A percentile compares a stretch with the other conserved stretches of the same genome.
Conservation (phyloP, 495 filamentous ascomycete genomes). For the Lophiotrema nucula region DNA sequence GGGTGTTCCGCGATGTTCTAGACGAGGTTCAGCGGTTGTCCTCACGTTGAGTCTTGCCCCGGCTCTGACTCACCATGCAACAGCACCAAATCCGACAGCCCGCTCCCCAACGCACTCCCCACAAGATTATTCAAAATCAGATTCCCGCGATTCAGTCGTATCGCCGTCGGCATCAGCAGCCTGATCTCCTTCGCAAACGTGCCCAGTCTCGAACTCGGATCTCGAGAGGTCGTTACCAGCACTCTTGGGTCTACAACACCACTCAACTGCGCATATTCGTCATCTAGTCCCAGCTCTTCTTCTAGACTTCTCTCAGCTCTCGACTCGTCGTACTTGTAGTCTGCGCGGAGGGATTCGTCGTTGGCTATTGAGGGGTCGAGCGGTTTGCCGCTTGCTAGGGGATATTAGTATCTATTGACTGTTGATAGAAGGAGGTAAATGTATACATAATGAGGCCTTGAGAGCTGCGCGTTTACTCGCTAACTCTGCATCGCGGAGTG, state of each 20-base stretch:
- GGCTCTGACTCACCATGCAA: too few species aligned
- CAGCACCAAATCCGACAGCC: slow-evolving; percentile 62
- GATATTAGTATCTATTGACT: too few species aligned
- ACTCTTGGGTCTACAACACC: slow-evolving; percentile 83
- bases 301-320: slow-evolving; percentile 55
- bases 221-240: slow-evolving; percentile 87
- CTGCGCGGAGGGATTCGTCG: slow-evolving; percentile 78
- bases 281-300: slow-evolving; percentile 82
- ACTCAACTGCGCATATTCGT: slow-evolving; percentile 85
- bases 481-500: slow-evolving; percentile 88
- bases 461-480: slow-evolving; percentile 85
- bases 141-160: slow-evolving; percentile 89
- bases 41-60: too few species aligned
- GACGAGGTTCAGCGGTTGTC: too few species aligned
- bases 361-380: slow-evolving; percentile 85
- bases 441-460: too few species aligned
- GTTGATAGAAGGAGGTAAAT: too few species aligned
- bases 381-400: slow-evolving; percentile 78
- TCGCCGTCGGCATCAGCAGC: slow-evolving; percentile 82
- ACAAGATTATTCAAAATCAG: slow-evolving; percentile 83
- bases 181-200: slow-evolving; percentile 96
- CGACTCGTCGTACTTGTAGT: slow-evolving; percentile 93
- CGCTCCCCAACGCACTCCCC: slow-evolving; percentile 70
- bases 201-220: slow-evolving; percentile 77
- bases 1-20: slow-evolving; percentile 91